Percentiles rank a stretch among this genome's conserved stretches.
Conservation (phyloP, 2,329 filamentous ascomycete species). For the Lasiodiplodia citricola region DNA sequence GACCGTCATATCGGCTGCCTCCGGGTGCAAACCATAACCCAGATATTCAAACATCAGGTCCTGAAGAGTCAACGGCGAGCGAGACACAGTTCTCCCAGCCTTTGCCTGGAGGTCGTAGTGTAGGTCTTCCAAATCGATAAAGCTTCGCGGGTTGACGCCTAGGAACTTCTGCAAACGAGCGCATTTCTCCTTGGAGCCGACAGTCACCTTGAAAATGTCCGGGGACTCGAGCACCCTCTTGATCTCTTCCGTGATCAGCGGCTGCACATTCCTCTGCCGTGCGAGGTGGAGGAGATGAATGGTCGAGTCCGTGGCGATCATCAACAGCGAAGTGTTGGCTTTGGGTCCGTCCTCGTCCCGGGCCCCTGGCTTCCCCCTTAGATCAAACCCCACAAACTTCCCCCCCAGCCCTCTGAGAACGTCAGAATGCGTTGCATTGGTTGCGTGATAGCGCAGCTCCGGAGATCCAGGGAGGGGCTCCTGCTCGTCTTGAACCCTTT, state of each 20-base stretch:
- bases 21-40: background rate
- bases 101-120: background rate
- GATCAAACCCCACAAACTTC: constrained; percentile 76
- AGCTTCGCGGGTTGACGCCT: constrained; percentile 65
- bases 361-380: constrained; percentile 75
- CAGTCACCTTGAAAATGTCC: constrained; percentile 74
- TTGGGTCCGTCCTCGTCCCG: constrained; percentile 58
- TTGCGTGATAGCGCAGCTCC: background rate
- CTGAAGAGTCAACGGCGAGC: background rate
- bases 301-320: constrained; percentile 76
- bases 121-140: constrained; percentile 69
- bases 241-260: constrained; percentile 67
- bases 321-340: constrained; percentile 78
- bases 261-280: constrained; percentile 46
- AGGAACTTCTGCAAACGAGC: constrained; percentile 73
- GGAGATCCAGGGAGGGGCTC: background rate
- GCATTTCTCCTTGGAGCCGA: constrained; percentile 70
- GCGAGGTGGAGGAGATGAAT: constrained; percentile 82
- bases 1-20: background rate
- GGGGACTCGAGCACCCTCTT: constrained; percentile 74
- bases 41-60: background rate
- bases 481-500: background rate
- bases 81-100: background rate
- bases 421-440: background rate
- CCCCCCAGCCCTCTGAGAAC: background rate